These are phyloP conservation scores for Melampsora larici-populina DNA, from an alignment of 1,284 basidiomycete species.

Conservation along the genomic window DNA sequence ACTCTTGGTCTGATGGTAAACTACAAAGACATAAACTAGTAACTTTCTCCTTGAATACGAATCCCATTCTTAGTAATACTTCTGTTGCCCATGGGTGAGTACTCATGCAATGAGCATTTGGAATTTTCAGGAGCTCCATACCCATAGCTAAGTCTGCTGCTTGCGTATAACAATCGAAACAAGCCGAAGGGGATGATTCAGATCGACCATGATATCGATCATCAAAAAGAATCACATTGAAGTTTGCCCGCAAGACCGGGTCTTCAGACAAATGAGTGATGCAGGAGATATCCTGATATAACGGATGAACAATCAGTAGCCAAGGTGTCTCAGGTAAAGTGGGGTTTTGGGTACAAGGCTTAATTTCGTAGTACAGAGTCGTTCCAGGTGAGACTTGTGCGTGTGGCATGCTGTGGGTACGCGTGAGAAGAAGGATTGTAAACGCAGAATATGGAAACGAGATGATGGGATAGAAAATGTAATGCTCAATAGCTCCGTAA, in stretches of 20 bases:
- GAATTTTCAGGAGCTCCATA: constrained; percentile 15
- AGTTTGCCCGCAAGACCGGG: not conserved
- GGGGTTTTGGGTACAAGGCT: not conserved
- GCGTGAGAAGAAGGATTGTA: not conserved
- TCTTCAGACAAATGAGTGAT: not conserved
- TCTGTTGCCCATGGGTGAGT: constrained; percentile 27
- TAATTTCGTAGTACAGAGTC: constrained; percentile 21
- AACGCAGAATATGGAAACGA: too few relatives aligned
- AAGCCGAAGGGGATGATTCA: not conserved
- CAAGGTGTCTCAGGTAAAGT: not conserved
- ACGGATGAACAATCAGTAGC: constrained; percentile 22
- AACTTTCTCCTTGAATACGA: constrained; percentile 5
- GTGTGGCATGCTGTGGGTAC: constrained; percentile 8
- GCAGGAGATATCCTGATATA: constrained; percentile 16
- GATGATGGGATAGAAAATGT: too few relatives aligned
- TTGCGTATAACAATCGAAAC: constrained; percentile 3
- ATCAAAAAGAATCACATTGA: constrained; percentile 25
- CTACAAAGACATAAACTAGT: constrained; percentile 15
- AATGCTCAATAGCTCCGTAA: too few relatives aligned
- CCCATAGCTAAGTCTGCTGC: constrained; percentile 33
- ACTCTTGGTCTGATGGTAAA: constrained; percentile 4
- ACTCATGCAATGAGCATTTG: not conserved
- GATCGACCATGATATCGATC: constrained; percentile 15
- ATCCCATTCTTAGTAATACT: constrained; percentile 21
- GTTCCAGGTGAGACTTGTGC: constrained; percentile 6